A percentile compares a stretch with the other conserved stretches of the same genome.
Evolutionary conservation across 176 grass and related monocot genomes (phyloP).

Genomic region (Cenchrus purpureus): DNA sequence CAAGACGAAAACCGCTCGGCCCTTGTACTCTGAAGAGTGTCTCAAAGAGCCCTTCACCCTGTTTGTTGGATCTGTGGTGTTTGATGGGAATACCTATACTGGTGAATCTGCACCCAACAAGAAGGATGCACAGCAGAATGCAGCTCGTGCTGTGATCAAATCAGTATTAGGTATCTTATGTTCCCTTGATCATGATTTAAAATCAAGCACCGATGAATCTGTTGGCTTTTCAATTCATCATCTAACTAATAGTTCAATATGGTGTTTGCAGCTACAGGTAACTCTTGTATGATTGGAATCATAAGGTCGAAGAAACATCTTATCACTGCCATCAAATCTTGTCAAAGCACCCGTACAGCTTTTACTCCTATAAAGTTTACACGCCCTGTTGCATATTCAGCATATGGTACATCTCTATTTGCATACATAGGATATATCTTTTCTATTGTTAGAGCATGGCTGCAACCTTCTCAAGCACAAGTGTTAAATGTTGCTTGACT

Average conservation of each 20-base stretch:
- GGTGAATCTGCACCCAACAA: slow-evolving; percentile 57
- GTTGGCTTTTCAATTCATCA: neutral
- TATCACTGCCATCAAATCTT: slow-evolving; percentile 25
- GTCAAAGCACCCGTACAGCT: neutral
- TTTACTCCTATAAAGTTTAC: slow-evolving; percentile 33
- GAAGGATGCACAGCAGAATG: slow-evolving; percentile 73
- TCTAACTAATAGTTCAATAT: slow-evolving; percentile 31
- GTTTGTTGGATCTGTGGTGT: slow-evolving; percentile 54
- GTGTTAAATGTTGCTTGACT: slow-evolving; percentile 8
- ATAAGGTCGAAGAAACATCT: slow-evolving; percentile 54
- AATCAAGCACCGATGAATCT: neutral
- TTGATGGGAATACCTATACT: slow-evolving; percentile 53
- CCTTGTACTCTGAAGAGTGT: slow-evolving; percentile 42
- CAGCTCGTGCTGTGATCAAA: slow-evolving; percentile 54
- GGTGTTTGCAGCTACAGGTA: slow-evolving; percentile 46
- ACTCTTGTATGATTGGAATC: slow-evolving; percentile 47
- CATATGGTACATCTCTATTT: slow-evolving; percentile 16
- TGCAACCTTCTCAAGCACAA: neutral
- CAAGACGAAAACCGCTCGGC: slow-evolving; percentile 43
- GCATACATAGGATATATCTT: neutral
- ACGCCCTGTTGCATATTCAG: neutral
- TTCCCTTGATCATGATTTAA: slow-evolving; percentile 35
- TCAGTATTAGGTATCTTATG: slow-evolving; percentile 71
- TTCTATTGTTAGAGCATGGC: neutral
- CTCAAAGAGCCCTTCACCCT: slow-evolving; percentile 5